Percentiles rank a stretch among this genome's conserved stretches.
phyloP scores from a whole-genome alignment of 306 rosid genomes.

The Neltuma alba region DNA sequence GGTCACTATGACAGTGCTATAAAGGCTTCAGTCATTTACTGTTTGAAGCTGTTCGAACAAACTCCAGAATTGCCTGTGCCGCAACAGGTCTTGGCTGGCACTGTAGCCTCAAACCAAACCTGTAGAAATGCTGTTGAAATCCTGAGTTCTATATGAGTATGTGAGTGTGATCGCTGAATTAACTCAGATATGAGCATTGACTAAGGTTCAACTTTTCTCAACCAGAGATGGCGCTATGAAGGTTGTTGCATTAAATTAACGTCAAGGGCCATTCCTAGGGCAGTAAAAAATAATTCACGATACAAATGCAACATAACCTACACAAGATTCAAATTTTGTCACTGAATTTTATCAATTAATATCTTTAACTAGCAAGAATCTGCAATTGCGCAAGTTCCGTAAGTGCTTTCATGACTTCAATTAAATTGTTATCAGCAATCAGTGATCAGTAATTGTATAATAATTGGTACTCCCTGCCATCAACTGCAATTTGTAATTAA shows the following conservation, averaged over 20 bases:
- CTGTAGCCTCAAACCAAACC: slow-evolving; percentile 1
- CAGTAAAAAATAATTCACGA: background rate
- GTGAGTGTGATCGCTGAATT: background rate
- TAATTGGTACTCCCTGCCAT: background rate
- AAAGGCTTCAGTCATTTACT: background rate
- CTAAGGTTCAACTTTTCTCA: background rate
- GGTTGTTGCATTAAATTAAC: background rate
- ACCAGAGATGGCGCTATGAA: background rate
- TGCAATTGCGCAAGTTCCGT: background rate
- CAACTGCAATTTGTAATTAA: background rate
- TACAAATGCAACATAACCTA: background rate
- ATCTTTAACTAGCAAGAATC: background rate
- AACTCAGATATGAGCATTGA: background rate
- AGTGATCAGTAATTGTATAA: background rate
- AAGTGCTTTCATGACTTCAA: background rate
- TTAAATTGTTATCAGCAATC: background rate
- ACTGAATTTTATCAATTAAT: background rate
- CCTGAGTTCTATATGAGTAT: background rate
- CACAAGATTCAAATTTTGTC: background rate
- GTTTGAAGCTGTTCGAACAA: background rate
- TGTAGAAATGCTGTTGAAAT: slow-evolving; percentile 5
- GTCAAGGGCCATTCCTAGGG: background rate
- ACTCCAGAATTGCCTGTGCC: slow-evolving; percentile 1
- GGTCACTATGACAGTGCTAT: background rate
- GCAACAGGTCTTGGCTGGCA: background rate